phyloP scores from a whole-genome alignment of 257 asterid genomes.

The Solanum rostratum region DNA sequence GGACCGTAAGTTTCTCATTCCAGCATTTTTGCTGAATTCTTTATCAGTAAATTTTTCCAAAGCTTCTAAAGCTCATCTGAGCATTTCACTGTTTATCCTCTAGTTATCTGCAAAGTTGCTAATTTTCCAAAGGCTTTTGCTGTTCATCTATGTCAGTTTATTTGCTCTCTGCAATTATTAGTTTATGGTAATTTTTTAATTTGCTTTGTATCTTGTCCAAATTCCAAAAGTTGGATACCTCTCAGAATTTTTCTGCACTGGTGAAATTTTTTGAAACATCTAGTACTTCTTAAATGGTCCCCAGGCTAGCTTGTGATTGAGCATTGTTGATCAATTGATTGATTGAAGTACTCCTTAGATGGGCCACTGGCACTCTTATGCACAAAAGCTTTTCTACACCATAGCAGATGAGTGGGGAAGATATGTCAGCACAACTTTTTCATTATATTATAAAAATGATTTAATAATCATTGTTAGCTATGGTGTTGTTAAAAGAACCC shows the following conservation, averaged over 20 bases:
- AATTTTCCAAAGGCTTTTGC: not conserved
- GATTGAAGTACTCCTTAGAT: not conserved
- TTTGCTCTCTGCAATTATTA: not conserved
- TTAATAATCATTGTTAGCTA: too few relatives aligned
- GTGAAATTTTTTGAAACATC: not conserved
- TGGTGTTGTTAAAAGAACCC: too few relatives aligned
- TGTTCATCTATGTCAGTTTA: not conserved
- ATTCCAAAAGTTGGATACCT: not conserved
- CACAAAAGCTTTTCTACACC: not conserved
- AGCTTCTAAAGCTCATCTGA: not conserved
- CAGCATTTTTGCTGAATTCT: not conserved
- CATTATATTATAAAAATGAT: too few relatives aligned
- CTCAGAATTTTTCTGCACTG: not conserved
- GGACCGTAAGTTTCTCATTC: slow-evolving; percentile 60
- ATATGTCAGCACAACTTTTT: not conserved
- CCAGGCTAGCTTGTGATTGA: not conserved
- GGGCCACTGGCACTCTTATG: not conserved
- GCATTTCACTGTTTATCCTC: not conserved
- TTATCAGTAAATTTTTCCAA: not conserved
- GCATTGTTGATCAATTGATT: not conserved
- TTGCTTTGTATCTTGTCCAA: not conserved
- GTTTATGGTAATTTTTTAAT: not conserved
- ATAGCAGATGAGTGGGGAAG: not conserved
- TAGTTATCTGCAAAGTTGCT: not conserved
- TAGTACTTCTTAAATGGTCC: not conserved